Evolutionary conservation across 345 rosid species (phyloP).

Genomic region (Camelina sativa): DNA sequence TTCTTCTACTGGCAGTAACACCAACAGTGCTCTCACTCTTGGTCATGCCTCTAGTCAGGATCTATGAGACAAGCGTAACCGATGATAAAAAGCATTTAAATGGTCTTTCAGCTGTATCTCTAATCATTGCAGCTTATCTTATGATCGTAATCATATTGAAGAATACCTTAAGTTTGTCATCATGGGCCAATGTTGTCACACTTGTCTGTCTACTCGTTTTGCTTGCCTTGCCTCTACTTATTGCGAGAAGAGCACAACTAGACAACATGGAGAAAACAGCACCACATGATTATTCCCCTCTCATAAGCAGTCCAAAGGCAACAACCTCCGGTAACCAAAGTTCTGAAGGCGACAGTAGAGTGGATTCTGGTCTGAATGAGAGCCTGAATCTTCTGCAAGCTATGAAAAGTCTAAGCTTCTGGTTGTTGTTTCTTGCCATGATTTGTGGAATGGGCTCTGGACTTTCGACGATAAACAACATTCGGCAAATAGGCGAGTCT

Average conservation of each 20-base stretch:
- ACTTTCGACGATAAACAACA: slow-evolving; percentile 75
- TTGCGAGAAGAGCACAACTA: slow-evolving; percentile 60
- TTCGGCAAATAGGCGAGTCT: slow-evolving; percentile 88
- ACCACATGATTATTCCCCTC: slow-evolving; percentile 36
- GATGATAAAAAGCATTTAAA: slow-evolving; percentile 75
- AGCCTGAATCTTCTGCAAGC: slow-evolving; percentile 59
- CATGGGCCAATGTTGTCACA: slow-evolving; percentile 51
- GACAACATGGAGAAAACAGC: slow-evolving; percentile 42
- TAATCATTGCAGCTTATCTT: slow-evolving; percentile 73
- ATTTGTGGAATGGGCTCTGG: slow-evolving; percentile 89
- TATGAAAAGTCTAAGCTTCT: slow-evolving; percentile 56
- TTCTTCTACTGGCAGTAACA: slow-evolving; percentile 68
- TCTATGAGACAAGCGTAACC: slow-evolving; percentile 49
- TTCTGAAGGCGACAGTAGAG: slow-evolving; percentile 17
- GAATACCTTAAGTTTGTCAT: slow-evolving; percentile 57
- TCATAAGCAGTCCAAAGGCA: slow-evolving; percentile 37
- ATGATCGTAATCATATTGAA: slow-evolving; percentile 60
- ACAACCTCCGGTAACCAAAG: slow-evolving; percentile 37
- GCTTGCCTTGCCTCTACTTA: slow-evolving; percentile 60
- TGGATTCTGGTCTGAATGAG: slow-evolving; percentile 33
- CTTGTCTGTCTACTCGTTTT: slow-evolving; percentile 57
- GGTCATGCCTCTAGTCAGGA: slow-evolving; percentile 69
- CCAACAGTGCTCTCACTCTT: slow-evolving; percentile 67
- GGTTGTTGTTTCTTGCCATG: slow-evolving; percentile 82
- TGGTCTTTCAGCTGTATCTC: slow-evolving; percentile 68